phyloP scores from a whole-genome alignment of 352 stramenopile genomes.

The Globisporangium iwayamae region DNA sequence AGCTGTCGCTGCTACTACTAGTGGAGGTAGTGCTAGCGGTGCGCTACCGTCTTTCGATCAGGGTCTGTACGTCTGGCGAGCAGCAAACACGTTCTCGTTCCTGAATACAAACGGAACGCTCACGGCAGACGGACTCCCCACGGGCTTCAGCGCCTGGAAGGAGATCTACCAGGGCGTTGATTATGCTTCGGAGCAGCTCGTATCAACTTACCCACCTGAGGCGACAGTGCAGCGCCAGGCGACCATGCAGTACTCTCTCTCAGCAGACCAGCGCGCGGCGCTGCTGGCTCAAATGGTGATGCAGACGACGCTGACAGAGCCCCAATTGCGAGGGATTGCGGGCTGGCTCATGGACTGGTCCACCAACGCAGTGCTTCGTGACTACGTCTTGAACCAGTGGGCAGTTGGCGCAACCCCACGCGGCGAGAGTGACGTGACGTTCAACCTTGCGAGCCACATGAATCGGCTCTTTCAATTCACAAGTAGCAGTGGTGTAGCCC shows the following conservation, averaged over 20 bases:
- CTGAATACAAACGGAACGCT: conserved; percentile 16
- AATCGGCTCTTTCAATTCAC: conserved; percentile 25
- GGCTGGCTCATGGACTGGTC: conserved; percentile 53
- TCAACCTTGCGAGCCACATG: conserved; percentile 30
- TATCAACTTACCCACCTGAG: conserved; percentile 33
- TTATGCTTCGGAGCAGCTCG: conserved; percentile 44
- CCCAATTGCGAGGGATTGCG: conserved; percentile 41
- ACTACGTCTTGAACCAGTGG: conserved; percentile 51
- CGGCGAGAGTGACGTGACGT: conserved; percentile 19
- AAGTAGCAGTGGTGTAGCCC: neutral
- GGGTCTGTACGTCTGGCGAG: conserved; percentile 39
- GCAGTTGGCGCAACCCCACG: conserved; percentile 40
- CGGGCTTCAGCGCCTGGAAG: conserved; percentile 54
- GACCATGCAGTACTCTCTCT: conserved; percentile 23
- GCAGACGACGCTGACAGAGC: conserved; percentile 29
- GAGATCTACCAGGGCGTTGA: conserved; percentile 56
- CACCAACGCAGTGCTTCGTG: conserved; percentile 30
- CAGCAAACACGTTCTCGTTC: conserved; percentile 41
- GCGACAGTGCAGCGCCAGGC: conserved; percentile 16
- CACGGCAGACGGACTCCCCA: conserved; percentile 28
- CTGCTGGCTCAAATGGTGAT: conserved; percentile 28
- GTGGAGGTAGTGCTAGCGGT: neutral
- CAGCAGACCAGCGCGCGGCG: conserved; percentile 15
- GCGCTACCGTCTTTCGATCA: conserved; percentile 34
- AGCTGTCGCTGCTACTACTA: conserved; percentile 2